Evolutionary conservation across 495 filamentous ascomycete species (phyloP).

Genomic region (Tuber microsphaerosporum): DNA sequence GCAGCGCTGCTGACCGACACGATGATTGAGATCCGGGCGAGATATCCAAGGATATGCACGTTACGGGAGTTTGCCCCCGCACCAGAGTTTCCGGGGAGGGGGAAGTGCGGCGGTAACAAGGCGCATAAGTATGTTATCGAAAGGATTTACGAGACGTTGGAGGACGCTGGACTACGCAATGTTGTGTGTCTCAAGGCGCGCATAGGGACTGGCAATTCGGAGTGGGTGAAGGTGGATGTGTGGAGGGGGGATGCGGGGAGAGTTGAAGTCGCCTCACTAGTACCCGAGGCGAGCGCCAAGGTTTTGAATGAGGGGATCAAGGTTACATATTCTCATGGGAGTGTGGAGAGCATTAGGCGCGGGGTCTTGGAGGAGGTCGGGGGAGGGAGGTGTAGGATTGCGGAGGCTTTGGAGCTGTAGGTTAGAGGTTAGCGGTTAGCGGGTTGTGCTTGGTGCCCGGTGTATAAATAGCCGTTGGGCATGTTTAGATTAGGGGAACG

Average conservation of each 20-base stretch:
- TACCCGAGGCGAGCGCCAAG: neutral
- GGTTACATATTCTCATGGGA: neutral
- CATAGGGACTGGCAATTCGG: slow-evolving; percentile 1
- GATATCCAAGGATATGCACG: slow-evolving; percentile 9
- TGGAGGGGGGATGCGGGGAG: neutral
- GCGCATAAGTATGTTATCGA: slow-evolving; percentile 8
- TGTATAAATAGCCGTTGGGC: slow-evolving; percentile 7
- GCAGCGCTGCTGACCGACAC: slow-evolving; percentile 4
- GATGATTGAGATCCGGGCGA: neutral
- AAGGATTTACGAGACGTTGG: slow-evolving; percentile 4
- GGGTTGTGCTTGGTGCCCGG: neutral
- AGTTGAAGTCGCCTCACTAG: slow-evolving; percentile 13
- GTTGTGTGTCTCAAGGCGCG: slow-evolving; percentile 8
- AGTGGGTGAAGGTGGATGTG: slow-evolving; percentile 15
- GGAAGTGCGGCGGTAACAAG: neutral
- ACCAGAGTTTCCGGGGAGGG: neutral
- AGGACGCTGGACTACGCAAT: slow-evolving; percentile 9
- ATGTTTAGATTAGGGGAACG: neutral
- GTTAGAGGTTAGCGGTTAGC: neutral
- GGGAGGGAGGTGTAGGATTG: neutral
- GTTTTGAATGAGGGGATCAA: neutral
- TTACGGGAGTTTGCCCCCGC: neutral
- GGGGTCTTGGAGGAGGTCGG: neutral
- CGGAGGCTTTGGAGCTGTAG: neutral
- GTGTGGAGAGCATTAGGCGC: neutral